Evolutionary conservation across 225 moss, liverwort and hornwort genomes (phyloP).

Genomic region (Polytrichum formosum): DNA sequence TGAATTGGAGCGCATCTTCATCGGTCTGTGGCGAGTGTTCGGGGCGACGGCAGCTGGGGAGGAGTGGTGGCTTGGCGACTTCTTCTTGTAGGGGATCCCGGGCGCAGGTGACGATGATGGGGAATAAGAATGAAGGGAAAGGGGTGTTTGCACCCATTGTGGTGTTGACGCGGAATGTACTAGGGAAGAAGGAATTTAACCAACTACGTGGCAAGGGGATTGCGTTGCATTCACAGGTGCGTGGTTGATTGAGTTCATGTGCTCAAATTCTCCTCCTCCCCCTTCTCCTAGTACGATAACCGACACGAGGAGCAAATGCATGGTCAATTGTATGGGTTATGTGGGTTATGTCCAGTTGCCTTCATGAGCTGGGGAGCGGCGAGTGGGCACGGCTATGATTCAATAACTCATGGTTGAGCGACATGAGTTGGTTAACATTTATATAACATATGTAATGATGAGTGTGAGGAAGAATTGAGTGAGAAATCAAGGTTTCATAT

Average conservation of each 20-base stretch:
- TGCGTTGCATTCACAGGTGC: slow-evolving; percentile 93
- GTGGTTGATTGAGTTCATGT: neutral
- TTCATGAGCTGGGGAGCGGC: no score
- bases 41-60: slow-evolving; percentile 10
- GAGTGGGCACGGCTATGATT: no score
- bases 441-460: no score
- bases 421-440: no score
- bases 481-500: no score
- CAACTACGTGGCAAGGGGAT: slow-evolving; percentile 90
- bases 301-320: no score
- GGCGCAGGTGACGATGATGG: slow-evolving; percentile 66
- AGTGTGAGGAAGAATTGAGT: no score
- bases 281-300: no score
- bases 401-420: no score
- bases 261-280: no score
- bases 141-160: slow-evolving; percentile 81
- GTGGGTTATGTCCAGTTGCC: no score
- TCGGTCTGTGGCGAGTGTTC: slow-evolving; percentile 20
- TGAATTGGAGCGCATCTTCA: slow-evolving; percentile 31
- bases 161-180: slow-evolving; percentile 47
- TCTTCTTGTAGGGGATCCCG: slow-evolving; percentile 19
- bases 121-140: slow-evolving; percentile 44
- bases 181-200: slow-evolving; percentile 80
- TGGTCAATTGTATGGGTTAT: no score
- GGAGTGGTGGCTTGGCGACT: slow-evolving; percentile 7